These are phyloP conservation scores for Cladophialophora carrionii DNA, from an alignment of 2,329 filamentous ascomycete species.

Conservation along the genomic window DNA sequence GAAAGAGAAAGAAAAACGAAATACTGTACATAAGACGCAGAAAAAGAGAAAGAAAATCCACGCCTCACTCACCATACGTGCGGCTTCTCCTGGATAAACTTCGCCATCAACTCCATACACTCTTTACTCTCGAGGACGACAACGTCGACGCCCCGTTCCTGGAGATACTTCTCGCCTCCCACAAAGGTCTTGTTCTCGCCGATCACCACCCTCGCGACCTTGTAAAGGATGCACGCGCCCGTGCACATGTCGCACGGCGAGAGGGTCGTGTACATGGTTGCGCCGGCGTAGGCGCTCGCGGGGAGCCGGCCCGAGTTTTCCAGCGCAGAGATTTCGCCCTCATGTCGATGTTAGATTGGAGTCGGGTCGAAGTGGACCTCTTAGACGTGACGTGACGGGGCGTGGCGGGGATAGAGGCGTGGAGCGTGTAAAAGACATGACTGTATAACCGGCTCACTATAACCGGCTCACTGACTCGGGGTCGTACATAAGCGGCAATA, in stretches of 20 bases:
- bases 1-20: background rate
- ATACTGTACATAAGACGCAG: background rate
- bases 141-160: constrained; percentile 70
- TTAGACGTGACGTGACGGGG: background rate
- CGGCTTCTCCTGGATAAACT: constrained; percentile 72
- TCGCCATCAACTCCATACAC: constrained; percentile 70
- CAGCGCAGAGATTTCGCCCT: constrained; percentile 77
- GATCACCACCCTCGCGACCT: constrained; percentile 72
- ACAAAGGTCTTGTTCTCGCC: constrained; percentile 77
- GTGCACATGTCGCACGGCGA: constrained; percentile 84
- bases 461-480: too few species aligned
- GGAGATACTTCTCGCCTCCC: constrained; percentile 72
- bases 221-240: constrained; percentile 75
- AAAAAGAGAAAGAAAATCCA: constrained; percentile 5
- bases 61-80: constrained; percentile 64
- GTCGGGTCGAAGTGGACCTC: background rate
- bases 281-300: constrained; percentile 68
- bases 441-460: too few species aligned
- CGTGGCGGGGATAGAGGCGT: background rate
- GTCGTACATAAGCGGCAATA: too few species aligned
- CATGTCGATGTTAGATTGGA: background rate
- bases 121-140: constrained; percentile 68
- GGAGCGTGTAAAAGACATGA: background rate
- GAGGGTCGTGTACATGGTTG: constrained; percentile 82
- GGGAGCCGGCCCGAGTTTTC: constrained; percentile 73